Percentiles rank a stretch among this genome's conserved stretches.
These are phyloP conservation scores for Tetracladium setigerum DNA, from an alignment of 495 filamentous ascomycete species.

Conservation along the genomic window DNA sequence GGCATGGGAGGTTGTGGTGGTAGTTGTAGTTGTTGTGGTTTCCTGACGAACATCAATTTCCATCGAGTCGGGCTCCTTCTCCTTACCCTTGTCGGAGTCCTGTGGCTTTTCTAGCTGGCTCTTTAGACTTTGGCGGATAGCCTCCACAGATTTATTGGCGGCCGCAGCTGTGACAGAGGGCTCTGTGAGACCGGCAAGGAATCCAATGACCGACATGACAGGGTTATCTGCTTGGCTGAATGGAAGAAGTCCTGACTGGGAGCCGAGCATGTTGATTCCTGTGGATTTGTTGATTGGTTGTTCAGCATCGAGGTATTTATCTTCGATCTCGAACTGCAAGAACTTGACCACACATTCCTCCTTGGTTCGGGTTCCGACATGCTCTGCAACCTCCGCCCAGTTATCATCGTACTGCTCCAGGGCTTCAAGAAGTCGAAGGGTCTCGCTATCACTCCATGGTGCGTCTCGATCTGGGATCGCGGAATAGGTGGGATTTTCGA, in stretches of 20 bases:
- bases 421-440: constrained; percentile 76
- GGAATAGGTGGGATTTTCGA: constrained; percentile 77
- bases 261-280: constrained; percentile 52
- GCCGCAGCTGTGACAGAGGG: constrained; percentile 83
- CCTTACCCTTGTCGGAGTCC: constrained; percentile 40
- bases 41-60: constrained; percentile 42
- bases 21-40: constrained; percentile 31
- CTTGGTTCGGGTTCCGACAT: constrained; percentile 83
- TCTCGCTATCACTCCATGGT: constrained; percentile 85
- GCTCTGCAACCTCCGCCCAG: constrained; percentile 86
- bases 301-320: constrained; percentile 77
- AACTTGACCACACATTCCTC: constrained; percentile 97
- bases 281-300: constrained; percentile 50
- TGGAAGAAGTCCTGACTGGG: constrained; percentile 65
- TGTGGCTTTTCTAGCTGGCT: constrained; percentile 58
- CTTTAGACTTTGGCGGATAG: constrained; percentile 68
- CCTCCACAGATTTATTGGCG: constrained; percentile 74
- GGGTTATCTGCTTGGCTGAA: constrained; percentile 90
- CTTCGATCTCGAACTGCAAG: constrained; percentile 83
- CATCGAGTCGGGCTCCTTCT: constrained; percentile 49
- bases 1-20: constrained; percentile 42
- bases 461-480: constrained; percentile 69
- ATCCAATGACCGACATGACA: constrained; percentile 88
- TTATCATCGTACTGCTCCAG: constrained; percentile 89
- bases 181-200: constrained; percentile 82